These are phyloP conservation scores for Plasmodium cynomolgi DNA, from an alignment of 169 alveolate genomes.

Conservation along the genomic window DNA sequence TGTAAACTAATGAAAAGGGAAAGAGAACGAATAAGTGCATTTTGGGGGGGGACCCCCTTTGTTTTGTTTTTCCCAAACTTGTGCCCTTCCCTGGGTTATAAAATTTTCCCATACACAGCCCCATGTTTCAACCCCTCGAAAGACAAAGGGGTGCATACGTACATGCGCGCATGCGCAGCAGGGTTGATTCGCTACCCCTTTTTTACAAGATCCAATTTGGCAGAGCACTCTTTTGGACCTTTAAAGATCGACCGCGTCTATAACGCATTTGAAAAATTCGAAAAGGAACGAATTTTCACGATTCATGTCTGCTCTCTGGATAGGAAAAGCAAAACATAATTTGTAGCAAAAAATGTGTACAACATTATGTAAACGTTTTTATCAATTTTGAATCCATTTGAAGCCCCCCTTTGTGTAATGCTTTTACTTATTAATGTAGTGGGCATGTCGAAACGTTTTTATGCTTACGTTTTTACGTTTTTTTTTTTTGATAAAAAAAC, in stretches of 20 bases:
- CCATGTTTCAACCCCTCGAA: background rate
- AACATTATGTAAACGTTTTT: background rate
- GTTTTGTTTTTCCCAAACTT: background rate
- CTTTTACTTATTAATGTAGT: background rate
- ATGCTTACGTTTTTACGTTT: background rate
- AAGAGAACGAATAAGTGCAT: background rate
- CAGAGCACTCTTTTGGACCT: background rate
- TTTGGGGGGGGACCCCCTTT: background rate
- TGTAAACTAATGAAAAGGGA: constrained; percentile 18
- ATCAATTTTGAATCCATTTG: constrained; percentile 6
- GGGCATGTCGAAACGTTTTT: background rate
- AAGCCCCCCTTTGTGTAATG: background rate
- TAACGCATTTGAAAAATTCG: background rate
- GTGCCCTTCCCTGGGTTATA: background rate
- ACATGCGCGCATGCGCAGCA: background rate
- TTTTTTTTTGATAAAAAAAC: background rate
- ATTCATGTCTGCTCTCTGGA: background rate
- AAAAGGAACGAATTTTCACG: background rate
- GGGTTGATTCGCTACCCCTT: background rate
- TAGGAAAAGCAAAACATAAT: background rate
- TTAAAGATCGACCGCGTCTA: background rate
- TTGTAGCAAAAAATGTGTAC: background rate
- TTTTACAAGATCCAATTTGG: background rate
- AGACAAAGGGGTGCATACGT: background rate
- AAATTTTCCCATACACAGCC: background rate